phyloP scores from a whole-genome alignment of 768 basidiomycete genomes.

The Auricularia heimuer region DNA sequence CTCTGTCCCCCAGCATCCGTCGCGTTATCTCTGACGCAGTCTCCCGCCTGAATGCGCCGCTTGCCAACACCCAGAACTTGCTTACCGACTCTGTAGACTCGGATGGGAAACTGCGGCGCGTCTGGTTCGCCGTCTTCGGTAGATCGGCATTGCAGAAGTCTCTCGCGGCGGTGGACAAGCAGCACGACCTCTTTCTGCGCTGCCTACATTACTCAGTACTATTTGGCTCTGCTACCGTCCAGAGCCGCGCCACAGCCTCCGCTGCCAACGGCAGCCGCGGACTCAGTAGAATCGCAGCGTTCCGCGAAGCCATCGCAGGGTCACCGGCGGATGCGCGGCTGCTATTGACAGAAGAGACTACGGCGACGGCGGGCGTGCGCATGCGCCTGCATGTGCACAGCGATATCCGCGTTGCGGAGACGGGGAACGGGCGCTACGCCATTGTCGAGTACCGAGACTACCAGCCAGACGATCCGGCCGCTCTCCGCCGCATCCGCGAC shows the following conservation, averaged over 20 bases:
- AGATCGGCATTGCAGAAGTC: background rate
- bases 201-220: slow-evolving; percentile 1
- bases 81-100: background rate
- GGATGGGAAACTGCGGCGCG: background rate
- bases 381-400: no score
- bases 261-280: background rate
- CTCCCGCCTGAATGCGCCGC: no score
- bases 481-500: background rate
- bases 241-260: background rate
- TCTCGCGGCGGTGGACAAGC: background rate
- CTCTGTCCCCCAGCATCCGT: no score
- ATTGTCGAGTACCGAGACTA: background rate
- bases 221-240: background rate
- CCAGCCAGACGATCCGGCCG: background rate
- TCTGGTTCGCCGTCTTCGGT: slow-evolving; percentile 1
- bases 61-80: no score
- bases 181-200: slow-evolving; percentile 1
- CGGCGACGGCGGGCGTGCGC: no score
- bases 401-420: no score
- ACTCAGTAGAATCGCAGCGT: no score
- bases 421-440: background rate
- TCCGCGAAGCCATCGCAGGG: background rate
- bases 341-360: background rate
- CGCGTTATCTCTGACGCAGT: no score
- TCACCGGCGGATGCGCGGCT: background rate